These are phyloP conservation scores for Wickerhamomyces sp. DNA, from an alignment of 1,139 yeast genomes.

Conservation along the genomic window DNA sequence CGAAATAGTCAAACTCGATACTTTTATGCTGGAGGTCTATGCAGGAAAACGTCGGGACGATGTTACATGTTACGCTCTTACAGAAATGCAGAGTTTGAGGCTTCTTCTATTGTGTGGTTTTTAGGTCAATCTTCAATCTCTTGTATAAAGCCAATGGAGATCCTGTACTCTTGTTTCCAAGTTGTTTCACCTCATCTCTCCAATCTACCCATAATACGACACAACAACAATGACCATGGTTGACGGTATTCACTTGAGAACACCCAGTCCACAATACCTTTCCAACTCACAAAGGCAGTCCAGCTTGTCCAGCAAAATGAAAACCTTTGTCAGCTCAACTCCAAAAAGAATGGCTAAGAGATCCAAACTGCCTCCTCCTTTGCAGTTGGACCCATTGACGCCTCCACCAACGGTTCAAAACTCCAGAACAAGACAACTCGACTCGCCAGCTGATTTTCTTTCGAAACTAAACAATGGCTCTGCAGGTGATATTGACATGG, in stretches of 20 bases:
- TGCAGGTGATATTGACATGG: background rate
- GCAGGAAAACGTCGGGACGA: no score
- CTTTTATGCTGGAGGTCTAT: no score
- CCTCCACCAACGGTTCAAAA: conserved; percentile 20
- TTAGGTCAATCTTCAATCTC: no score
- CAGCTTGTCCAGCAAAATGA: background rate
- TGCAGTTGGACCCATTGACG: conserved; percentile 16
- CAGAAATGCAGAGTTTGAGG: background rate
- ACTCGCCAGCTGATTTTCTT: conserved; percentile 1
- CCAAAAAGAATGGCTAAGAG: conserved; percentile 17
- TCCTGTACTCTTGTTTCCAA: background rate
- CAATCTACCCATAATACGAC: background rate
- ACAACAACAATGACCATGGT: background rate
- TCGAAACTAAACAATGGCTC: conserved; percentile 1
- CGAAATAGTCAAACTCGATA: no score
- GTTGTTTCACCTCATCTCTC: background rate
- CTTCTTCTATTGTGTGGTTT: no score
- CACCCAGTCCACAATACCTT: background rate
- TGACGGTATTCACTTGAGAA: conserved; percentile 2
- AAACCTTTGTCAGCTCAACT: conserved; percentile 1
- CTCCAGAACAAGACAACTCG: conserved; percentile 1
- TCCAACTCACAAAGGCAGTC: background rate
- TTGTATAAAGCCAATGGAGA: no score
- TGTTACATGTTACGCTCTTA: no score
- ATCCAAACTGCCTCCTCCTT: conserved; percentile 20